These are phyloP conservation scores for Chaetomium strumarium DNA, from an alignment of 2,329 filamentous ascomycete genomes.

Conservation along the genomic window DNA sequence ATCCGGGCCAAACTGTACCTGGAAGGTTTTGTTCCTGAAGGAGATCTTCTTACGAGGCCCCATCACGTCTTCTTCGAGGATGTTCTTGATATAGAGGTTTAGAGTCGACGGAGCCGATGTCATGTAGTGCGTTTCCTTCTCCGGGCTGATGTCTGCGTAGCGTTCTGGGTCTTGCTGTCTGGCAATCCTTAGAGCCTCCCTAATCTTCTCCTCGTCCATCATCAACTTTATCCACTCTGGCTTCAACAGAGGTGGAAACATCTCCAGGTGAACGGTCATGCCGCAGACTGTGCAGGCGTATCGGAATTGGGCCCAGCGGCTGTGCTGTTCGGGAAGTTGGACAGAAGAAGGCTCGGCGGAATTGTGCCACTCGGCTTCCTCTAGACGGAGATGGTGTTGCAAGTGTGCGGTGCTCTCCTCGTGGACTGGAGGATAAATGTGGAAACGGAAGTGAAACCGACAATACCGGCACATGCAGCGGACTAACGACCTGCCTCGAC, in stretches of 20 bases:
- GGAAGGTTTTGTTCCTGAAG: slow-evolving; percentile 51
- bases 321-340: slow-evolving; percentile 33
- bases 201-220: slow-evolving; percentile 40
- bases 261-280: slow-evolving; percentile 40
- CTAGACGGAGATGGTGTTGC: slow-evolving; percentile 26
- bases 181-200: slow-evolving; percentile 29
- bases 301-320: slow-evolving; percentile 31
- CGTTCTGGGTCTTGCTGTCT: slow-evolving; percentile 40
- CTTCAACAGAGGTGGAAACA: slow-evolving; percentile 44
- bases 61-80: slow-evolving; percentile 35
- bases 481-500: slow-evolving; percentile 12
- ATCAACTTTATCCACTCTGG: slow-evolving; percentile 39
- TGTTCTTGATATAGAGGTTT: slow-evolving; percentile 47
- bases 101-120: slow-evolving; percentile 40
- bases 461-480: slow-evolving; percentile 31
- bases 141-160: slow-evolving; percentile 36
- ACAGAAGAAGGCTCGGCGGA: neutral
- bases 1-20: slow-evolving; percentile 46
- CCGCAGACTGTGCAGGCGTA: slow-evolving; percentile 42
- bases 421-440: slow-evolving; percentile 19
- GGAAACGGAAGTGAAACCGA: slow-evolving; percentile 31
- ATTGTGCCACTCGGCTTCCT: slow-evolving; percentile 9
- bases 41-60: slow-evolving; percentile 40
- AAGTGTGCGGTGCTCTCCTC: slow-evolving; percentile 10
- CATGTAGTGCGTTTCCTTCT: slow-evolving; percentile 33